phyloP scores from a whole-genome alignment of 2,329 filamentous ascomycete species.

The Trichophyton simii region DNA sequence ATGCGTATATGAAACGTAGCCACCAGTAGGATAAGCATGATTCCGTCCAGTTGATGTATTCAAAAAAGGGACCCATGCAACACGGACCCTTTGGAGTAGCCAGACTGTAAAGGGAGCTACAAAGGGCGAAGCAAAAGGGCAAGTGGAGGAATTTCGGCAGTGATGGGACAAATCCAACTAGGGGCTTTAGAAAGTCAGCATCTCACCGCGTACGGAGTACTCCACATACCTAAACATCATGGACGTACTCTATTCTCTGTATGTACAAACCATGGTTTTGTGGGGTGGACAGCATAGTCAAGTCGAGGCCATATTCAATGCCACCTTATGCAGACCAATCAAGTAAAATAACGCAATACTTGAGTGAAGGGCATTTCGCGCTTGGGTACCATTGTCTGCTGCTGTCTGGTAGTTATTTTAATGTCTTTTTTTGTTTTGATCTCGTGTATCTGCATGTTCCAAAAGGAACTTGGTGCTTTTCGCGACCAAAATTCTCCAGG shows the following conservation, averaged over 20 bases:
- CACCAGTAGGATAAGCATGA: background rate
- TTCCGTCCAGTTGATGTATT: background rate
- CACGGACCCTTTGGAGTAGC: background rate
- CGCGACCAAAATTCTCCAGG: background rate
- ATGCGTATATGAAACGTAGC: background rate
- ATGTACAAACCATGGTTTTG: background rate
- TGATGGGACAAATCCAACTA: background rate
- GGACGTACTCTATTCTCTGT: background rate
- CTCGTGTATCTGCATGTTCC: background rate
- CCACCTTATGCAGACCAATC: background rate
- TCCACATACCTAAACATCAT: background rate
- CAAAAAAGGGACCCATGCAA: background rate
- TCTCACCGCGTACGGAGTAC: background rate
- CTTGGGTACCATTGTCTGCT: background rate
- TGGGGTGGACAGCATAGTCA: background rate
- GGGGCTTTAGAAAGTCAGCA: background rate
- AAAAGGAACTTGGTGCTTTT: background rate
- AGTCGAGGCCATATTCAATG: background rate
- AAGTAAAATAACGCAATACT: background rate
- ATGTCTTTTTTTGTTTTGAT: background rate
- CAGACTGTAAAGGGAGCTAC: background rate
- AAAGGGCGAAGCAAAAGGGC: background rate
- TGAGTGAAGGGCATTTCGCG: background rate
- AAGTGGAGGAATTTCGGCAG: background rate
- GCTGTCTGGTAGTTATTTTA: background rate